Percentiles rank a stretch among this genome's conserved stretches.
Conservation (phyloP, 2,329 filamentous ascomycete species). For the Fusarium sp. region DNA sequence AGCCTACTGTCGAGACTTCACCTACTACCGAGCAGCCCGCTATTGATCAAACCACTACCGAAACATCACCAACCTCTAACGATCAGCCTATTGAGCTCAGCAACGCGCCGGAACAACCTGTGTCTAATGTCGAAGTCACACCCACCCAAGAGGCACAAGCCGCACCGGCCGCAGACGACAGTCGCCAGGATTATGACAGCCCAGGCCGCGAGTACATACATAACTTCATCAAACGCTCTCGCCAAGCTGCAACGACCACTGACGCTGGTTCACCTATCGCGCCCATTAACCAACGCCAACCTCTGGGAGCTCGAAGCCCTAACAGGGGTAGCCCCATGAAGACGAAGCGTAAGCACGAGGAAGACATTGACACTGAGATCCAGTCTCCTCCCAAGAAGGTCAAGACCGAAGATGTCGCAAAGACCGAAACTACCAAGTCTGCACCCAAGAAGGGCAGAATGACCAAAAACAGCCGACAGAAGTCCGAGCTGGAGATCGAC, state of each 20-base stretch:
- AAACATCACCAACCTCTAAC: background rate
- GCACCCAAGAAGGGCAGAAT: slow-evolving; percentile 46
- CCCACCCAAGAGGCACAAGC: slow-evolving; percentile 17
- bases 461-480: slow-evolving; percentile 32
- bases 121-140: background rate
- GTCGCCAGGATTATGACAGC: slow-evolving; percentile 49
- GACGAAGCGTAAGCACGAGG: slow-evolving; percentile 51
- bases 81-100: background rate
- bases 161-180: slow-evolving; percentile 8
- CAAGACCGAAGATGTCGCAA: slow-evolving; percentile 3
- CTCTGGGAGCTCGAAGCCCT: slow-evolving; percentile 53
- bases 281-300: slow-evolving; percentile 44
- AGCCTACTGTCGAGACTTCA: no score
- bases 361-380: slow-evolving; percentile 27
- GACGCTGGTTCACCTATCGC: slow-evolving; percentile 52
- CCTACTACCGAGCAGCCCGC: no score
- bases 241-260: slow-evolving; percentile 44
- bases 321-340: slow-evolving; percentile 53
- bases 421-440: background rate
- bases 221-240: slow-evolving; percentile 54
- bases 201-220: slow-evolving; percentile 53
- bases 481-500: slow-evolving; percentile 25
- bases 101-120: background rate
- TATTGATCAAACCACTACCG: no score
- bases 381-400: slow-evolving; percentile 41